These are phyloP conservation scores for Arabis hirsuta DNA, from an alignment of 345 rosid genomes.

Conservation along the genomic window DNA sequence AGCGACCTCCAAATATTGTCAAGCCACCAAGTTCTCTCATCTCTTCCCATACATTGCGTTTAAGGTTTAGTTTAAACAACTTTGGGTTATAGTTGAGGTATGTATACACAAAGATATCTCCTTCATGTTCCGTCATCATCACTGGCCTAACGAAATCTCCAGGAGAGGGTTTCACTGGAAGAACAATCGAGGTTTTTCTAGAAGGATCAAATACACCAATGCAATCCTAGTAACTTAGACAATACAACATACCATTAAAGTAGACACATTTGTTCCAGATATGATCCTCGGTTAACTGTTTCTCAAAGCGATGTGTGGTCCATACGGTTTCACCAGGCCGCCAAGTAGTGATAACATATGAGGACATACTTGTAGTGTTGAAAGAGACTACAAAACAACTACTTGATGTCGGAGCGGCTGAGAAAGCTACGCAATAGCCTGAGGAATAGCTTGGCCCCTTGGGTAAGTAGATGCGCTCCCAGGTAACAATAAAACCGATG, in stretches of 20 bases:
- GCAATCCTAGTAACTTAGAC: neutral
- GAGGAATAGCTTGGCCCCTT: neutral
- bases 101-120: no score
- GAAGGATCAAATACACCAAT: constrained; percentile 9
- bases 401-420: constrained; percentile 25
- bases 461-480: constrained; percentile 8
- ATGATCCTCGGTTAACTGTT: no score
- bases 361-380: neutral
- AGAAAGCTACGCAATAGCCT: neutral
- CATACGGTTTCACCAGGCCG: constrained; percentile 11
- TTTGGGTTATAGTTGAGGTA: no score
- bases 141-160: no score
- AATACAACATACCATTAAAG: constrained; percentile 15
- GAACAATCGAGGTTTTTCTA: constrained; percentile 4
- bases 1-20: no score
- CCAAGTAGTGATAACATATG: neutral
- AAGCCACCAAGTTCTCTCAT: no score
- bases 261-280: neutral
- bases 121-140: no score
- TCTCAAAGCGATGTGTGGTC: constrained; percentile 10
- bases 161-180: no score
- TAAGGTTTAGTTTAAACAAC: no score
- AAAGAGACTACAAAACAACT: constrained; percentile 8
- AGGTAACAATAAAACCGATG: neutral
- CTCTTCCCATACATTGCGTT: no score